Percentiles rank a stretch among this genome's conserved stretches.
Evolutionary conservation across 768 basidiomycete species (phyloP).

Genomic region (Leccinum barrowsii): DNA sequence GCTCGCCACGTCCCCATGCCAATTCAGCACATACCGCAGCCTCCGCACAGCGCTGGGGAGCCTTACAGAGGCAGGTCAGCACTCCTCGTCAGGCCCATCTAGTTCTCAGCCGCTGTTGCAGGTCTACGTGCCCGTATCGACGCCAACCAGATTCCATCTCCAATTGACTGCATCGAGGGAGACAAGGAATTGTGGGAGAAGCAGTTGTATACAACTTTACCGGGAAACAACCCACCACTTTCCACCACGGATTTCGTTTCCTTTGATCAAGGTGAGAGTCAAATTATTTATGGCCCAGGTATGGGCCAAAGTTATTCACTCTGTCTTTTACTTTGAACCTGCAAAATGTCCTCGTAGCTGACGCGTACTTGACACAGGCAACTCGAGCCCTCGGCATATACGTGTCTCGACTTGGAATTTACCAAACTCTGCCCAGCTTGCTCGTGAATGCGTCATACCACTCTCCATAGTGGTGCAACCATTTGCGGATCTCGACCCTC

Average conservation of each 20-base stretch:
- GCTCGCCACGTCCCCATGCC: conserved; percentile 12
- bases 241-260: conserved; percentile 85
- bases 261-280: conserved; percentile 78
- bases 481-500: conserved; percentile 74
- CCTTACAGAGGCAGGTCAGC: conserved; percentile 38
- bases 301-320: neutral
- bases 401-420: conserved; percentile 89
- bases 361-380: conserved; percentile 46
- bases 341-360: conserved; percentile 7
- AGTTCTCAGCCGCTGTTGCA: conserved; percentile 25
- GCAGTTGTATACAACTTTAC: conserved; percentile 62
- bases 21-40: conserved; percentile 46
- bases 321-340: neutral
- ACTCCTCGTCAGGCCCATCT: neutral
- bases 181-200: conserved; percentile 80
- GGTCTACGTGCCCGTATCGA: conserved; percentile 84
- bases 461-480: conserved; percentile 86
- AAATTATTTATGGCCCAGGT: neutral
- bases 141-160: conserved; percentile 87
- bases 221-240: conserved; percentile 66
- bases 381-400: conserved; percentile 88
- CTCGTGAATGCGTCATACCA: conserved; percentile 80
- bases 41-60: conserved; percentile 57
- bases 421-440: conserved; percentile 75
- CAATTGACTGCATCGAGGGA: conserved; percentile 70